These are phyloP conservation scores for Ormosia emarginata DNA, from an alignment of 306 rosid genomes.

Conservation along the genomic window DNA sequence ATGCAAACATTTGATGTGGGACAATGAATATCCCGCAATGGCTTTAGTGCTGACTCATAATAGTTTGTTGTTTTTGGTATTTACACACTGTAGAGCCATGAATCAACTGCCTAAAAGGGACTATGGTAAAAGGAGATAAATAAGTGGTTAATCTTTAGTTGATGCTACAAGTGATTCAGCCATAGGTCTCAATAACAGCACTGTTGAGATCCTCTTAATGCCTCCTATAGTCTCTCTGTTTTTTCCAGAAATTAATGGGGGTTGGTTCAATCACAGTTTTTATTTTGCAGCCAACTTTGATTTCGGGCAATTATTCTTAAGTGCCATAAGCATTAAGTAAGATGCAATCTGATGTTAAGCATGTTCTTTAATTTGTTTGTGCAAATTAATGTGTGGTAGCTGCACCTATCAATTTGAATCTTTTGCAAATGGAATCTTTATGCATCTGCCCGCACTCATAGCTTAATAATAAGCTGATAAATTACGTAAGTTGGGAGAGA, in stretches of 20 bases:
- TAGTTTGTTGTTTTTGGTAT: neutral
- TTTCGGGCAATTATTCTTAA: neutral
- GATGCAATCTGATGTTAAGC: conserved; percentile 1
- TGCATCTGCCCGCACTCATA: conserved; percentile 4
- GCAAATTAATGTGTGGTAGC: neutral
- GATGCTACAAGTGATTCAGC: neutral
- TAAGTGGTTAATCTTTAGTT: neutral
- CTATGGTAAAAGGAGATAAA: neutral
- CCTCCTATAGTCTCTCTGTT: neutral
- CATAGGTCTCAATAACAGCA: neutral
- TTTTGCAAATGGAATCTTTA: conserved; percentile 2
- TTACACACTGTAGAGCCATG: neutral
- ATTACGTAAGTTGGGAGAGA: neutral
- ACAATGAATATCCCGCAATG: neutral
- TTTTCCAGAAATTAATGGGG: neutral
- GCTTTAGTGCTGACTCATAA: conserved; percentile 1
- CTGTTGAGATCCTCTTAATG: no score
- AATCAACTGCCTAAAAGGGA: neutral
- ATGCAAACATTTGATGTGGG: neutral
- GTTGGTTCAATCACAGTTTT: neutral
- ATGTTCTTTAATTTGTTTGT: neutral
- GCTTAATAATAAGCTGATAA: neutral
- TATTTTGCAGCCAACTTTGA: neutral
- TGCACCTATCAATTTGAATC: conserved; percentile 9
- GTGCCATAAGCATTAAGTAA: conserved; percentile 14